These are phyloP conservation scores for Nevesoporus exiguus DNA, from an alignment of 768 basidiomycete species.

Conservation along the genomic window DNA sequence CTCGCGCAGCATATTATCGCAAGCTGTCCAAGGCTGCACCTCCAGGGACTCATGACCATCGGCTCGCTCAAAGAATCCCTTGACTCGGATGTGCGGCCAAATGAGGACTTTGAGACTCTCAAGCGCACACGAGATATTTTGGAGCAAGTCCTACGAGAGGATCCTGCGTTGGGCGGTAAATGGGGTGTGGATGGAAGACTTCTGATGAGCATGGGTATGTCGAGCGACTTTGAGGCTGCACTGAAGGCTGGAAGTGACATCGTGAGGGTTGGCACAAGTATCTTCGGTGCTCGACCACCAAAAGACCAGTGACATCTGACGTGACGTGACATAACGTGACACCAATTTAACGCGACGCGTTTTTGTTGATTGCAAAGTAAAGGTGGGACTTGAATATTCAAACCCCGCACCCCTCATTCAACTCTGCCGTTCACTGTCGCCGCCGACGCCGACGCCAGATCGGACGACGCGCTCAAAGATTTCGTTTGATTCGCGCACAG, in stretches of 20 bases:
- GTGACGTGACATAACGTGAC: slow-evolving; percentile 30
- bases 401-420: slow-evolving; percentile 26
- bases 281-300: slow-evolving; percentile 73
- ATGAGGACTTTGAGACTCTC: slow-evolving; percentile 74
- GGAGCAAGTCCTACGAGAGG: slow-evolving; percentile 39
- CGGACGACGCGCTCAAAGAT: slow-evolving; percentile 13
- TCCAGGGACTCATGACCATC: slow-evolving; percentile 96
- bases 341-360: slow-evolving; percentile 33
- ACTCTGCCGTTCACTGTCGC: slow-evolving; percentile 24
- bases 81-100: slow-evolving; percentile 37
- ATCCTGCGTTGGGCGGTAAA: slow-evolving; percentile 17
- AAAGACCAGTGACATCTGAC: slow-evolving; percentile 34
- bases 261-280: slow-evolving; percentile 87
- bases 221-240: slow-evolving; percentile 88
- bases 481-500: slow-evolving; percentile 4
- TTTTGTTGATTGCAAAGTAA: slow-evolving; percentile 29
- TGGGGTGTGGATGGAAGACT: slow-evolving; percentile 56
- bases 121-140: slow-evolving; percentile 61
- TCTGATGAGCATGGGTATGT: slow-evolving; percentile 94
- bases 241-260: slow-evolving; percentile 80
- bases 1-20: slow-evolving; percentile 70
- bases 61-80: slow-evolving; percentile 78
- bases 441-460: slow-evolving; percentile 31
- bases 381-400: slow-evolving; percentile 27
- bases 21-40: slow-evolving; percentile 67